Evolutionary conservation across 495 filamentous ascomycete species (phyloP), one percentile per base, ranked within the genome.

Genomic region (Friedmanniomyces simplex): DNA sequence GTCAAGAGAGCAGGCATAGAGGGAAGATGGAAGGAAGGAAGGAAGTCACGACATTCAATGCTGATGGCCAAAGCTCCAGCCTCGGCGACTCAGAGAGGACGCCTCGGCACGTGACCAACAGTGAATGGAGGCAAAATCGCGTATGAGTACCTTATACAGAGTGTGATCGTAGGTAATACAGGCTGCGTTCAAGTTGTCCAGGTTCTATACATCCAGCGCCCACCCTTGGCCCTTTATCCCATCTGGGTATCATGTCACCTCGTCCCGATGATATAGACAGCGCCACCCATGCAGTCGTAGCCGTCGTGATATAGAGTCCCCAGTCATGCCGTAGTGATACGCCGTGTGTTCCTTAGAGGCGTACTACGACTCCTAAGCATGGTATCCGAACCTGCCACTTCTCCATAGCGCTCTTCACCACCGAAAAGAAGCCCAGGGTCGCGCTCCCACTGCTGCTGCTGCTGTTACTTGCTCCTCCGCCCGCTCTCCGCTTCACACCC

Each of bases 331-430:
- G 11, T 5, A 49, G 46, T 49, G 20, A 6, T 2, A 49, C 4
- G 20, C 46, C 14, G 2, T 43, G 5, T 13, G 20, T 16, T 22
- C 3, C 26, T 67, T 51, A 71, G 30, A 72, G 56, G 52, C 69
- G 57, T 13, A 72, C 57, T 28, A 67, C 22, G 16, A 72, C 69
- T 59, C 72, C 70, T 49, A 74, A 34, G 54, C 71, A 72, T 18
- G 63, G 62, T 52, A 74, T 66, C 54, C 71, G 46, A 56, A 67
- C 68, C 62, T 70, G 66, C 59, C 61, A 67, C 67, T 67, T 70
- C 46, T 63, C 65, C 41, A 65, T 24, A 47, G 68, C 39, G n/a
- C 65, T 55, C 43, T 61, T 65, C 6, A 66, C 43, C 62, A 61
- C 66, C 49, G 67, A 66, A 30, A 59, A 53, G 12, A 42, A 54